Evolutionary conservation across 75 land plant species (phyloP).

Genomic region (Selaginella tamariscina): DNA sequence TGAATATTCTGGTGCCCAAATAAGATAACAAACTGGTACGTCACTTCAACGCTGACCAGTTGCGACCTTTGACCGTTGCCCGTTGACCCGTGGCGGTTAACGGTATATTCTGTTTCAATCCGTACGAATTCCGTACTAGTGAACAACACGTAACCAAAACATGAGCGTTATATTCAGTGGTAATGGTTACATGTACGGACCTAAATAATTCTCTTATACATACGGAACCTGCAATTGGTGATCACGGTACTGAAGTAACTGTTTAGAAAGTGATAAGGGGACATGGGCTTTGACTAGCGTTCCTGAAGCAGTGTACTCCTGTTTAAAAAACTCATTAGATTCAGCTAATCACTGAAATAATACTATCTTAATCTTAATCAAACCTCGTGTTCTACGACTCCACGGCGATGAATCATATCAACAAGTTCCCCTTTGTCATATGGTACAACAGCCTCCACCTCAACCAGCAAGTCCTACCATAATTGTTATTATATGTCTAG

Average conservation of each 20-base stretch:
- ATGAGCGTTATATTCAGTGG: too few species aligned
- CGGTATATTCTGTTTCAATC: too few species aligned
- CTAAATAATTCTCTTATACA: too few species aligned
- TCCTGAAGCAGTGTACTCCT: constrained; percentile 71
- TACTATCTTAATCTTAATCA: neutral
- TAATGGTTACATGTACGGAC: too few species aligned
- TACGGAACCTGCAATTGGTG: too few species aligned
- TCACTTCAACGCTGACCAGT: neutral
- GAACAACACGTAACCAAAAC: too few species aligned
- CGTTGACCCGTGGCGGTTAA: too few species aligned
- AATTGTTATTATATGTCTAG: neutral
- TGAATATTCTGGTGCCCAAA: neutral
- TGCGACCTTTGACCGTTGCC: neutral
- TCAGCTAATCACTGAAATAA: neutral
- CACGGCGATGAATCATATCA: constrained; percentile 58
- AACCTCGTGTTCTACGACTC: constrained; percentile 71
- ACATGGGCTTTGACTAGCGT: constrained; percentile 71
- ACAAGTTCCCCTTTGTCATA: constrained; percentile 84
- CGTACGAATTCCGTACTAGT: too few species aligned
- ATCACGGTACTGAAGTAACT: constrained; percentile 30
- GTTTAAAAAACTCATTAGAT: constrained; percentile 6
- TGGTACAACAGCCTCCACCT: constrained; percentile 75
- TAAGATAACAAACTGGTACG: neutral
- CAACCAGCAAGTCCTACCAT: constrained; percentile 75
- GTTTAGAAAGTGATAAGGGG: constrained; percentile 59